Evolutionary conservation across 495 filamentous ascomycete genomes (phyloP), one percentile per base, ranked within the genome.

Genomic region (Penicillium ochrochloron): DNA sequence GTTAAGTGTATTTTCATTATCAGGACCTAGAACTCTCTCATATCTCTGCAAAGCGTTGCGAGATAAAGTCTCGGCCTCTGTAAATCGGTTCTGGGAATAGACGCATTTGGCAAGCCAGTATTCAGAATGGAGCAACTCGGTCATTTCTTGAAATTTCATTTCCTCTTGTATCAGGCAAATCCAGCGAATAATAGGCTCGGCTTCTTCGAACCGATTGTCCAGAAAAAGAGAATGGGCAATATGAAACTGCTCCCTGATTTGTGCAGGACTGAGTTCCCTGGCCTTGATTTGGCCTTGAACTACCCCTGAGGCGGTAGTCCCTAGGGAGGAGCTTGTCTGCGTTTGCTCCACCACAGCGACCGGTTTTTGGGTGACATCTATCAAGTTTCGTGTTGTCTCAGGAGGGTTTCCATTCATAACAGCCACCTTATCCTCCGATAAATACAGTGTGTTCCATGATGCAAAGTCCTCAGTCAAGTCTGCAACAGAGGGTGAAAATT

Each of bases 381-480:
- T 41, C 15, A 12, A 11, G 17, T 15, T 6, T 17, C 12, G 15
- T 44, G 41, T 3, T 0, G 5, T 4, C 5, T n/a, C 21, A 44
- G 17, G 17, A 14, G 41, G n/a, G 0, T 6, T 44, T 6, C 17
- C 17, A 41, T 17, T 17, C 5, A 3, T 17, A 41, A 12, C 10
- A 41, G 37, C 17, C 14, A 3, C 12, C 35, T 12, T 5, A 14
- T 15, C 5, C 17, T 41, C 14, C 15, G 41, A 21, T 2, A n/a
- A 21, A 21, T 7, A 21, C 0, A 7, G 41, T 31, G 58, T 60
- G 14, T 31, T 60, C 58, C 58, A 51, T 17, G 58, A 60, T 1
- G 42, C 31, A 37, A 51, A 60, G 5, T 51, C 58, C 31, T 60
- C 42, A 27, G 58, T 60, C 25, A 51, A 19, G 8, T 19, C 19